Evolutionary conservation across 192 early-diverging fungal genomes (phyloP), one percentile per base, ranked within the genome.

Genomic region (Coemansia sp.): DNA sequence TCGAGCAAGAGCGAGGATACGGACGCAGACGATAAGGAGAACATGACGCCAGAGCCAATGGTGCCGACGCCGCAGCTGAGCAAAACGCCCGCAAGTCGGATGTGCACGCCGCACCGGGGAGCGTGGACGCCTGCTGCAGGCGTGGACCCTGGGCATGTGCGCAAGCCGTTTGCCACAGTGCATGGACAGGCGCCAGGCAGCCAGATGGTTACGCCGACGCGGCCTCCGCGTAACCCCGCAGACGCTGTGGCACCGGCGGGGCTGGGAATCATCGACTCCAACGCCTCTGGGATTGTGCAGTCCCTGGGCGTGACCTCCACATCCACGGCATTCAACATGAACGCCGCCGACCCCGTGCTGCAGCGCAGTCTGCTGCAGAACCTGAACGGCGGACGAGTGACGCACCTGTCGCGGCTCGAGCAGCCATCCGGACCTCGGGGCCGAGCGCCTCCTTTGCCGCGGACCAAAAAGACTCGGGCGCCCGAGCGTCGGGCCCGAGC

Each of bases 1-100:
- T 81, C 79, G 22, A 81, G 73, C 73, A 81, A 81, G 67, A 61
- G 65, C 66, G 72, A 69, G 63, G 79, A 81, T 22, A 72, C 79
- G 2, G 79, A 82, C 12, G 59, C 17, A 3, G 69, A 67, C 48
- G 72, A 81, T 55, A 82, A 82, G 61, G 79, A 82, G 49, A 80
- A 80, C 38, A 17, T 74, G 65, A 71, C 77, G 17, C 77, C 77
- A 0, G 77, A 80, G 62, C 77, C 77, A 10, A 74, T 72, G 6
- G 43, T 74, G 55, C 64, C 72, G n/a, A 71, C 71, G 0, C 64
- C 54, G 0, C 71, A 67, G 29, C 61, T 73, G 53, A 74, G 77
- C 77, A 80, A 80, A 48, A 74, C 77, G 7, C 77, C 77, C 0
- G 77, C 62, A 14, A 80, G 62, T 54, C 77, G 71, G 25, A 3